Evolutionary conservation across 2,329 filamentous ascomycete genomes (phyloP).

Genomic region (Xylariaceae sp.): DNA sequence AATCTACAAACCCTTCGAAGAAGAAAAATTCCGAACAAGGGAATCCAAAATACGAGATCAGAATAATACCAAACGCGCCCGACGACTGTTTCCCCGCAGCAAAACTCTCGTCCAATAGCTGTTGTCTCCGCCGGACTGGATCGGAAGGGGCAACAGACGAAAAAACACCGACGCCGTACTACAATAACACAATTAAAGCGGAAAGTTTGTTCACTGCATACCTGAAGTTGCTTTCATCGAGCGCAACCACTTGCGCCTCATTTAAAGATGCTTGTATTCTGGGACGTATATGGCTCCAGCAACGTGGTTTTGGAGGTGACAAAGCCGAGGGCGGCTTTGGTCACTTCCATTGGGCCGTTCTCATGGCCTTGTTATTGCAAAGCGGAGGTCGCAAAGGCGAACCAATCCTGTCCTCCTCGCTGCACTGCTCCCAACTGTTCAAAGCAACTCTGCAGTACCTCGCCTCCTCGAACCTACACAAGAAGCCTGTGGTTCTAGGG

Average conservation of each 20-base stretch:
- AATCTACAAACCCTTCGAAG: slow-evolving; percentile 24
- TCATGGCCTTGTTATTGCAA: slow-evolving; percentile 77
- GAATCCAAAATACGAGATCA: slow-evolving; percentile 56
- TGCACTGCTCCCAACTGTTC: slow-evolving; percentile 91
- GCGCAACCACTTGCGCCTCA: slow-evolving; percentile 65
- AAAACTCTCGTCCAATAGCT: slow-evolving; percentile 69
- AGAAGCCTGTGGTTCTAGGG: slow-evolving; percentile 58
- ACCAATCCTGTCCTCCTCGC: slow-evolving; percentile 70
- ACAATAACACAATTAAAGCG: slow-evolving; percentile 81
- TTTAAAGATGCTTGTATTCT: slow-evolving; percentile 84
- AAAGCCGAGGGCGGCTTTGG: slow-evolving; percentile 83
- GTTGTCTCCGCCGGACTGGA: slow-evolving; percentile 62
- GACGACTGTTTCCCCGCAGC: slow-evolving; percentile 65
- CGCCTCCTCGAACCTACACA: slow-evolving; percentile 67
- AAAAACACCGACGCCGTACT: slow-evolving; percentile 68
- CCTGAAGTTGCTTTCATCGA: slow-evolving; percentile 70
- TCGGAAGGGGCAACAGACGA: slow-evolving; percentile 42
- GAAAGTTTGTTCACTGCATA: slow-evolving; percentile 74
- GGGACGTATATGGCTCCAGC: slow-evolving; percentile 83
- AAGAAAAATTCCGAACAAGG: slow-evolving; percentile 16
- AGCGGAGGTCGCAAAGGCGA: slow-evolving; percentile 71
- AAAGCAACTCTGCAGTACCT: slow-evolving; percentile 91
- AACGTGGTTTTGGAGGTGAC: slow-evolving; percentile 73
- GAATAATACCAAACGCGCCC: slow-evolving; percentile 73
- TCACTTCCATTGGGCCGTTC: slow-evolving; percentile 83